Percentiles rank a stretch among this genome's conserved stretches.
Conservation (phyloP, 1,284 basidiomycete species). For the Taiwanofungus camphoratus region DNA sequence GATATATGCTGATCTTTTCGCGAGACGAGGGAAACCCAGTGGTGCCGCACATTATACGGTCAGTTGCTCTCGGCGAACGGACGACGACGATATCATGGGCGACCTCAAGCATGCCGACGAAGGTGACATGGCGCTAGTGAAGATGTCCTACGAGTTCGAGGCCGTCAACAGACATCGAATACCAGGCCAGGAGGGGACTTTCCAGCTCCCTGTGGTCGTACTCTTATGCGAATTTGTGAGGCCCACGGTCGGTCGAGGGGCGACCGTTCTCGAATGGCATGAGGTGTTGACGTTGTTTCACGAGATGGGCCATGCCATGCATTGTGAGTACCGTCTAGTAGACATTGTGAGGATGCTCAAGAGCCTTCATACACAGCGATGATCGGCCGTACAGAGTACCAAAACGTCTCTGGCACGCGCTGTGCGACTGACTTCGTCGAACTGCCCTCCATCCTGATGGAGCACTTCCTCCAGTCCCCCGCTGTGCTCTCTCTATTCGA, state of each 20-base stretch:
- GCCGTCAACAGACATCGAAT: constrained; percentile 49
- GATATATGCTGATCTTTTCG: constrained; percentile 93
- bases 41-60: constrained; percentile 98
- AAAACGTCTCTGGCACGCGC: constrained; percentile 97
- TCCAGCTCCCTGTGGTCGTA: constrained; percentile 90
- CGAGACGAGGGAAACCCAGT: constrained; percentile 78
- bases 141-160: constrained; percentile 56
- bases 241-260: constrained; percentile 55
- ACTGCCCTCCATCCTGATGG: constrained; percentile 97
- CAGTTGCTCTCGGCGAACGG: constrained; percentile 86
- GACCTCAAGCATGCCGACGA: constrained; percentile 51
- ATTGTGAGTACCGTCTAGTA: constrained; percentile 87
- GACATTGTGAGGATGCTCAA: too few relatives aligned
- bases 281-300: constrained; percentile 96
- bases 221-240: constrained; percentile 85
- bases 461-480: constrained; percentile 88
- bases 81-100: constrained; percentile 77
- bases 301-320: constrained; percentile 99
- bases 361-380: too few relatives aligned
- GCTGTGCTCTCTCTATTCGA: constrained; percentile 79
- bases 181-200: constrained; percentile 61
- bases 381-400: constrained; percentile 96
- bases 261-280: constrained; percentile 84
- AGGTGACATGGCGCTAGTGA: constrained; percentile 26
- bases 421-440: constrained; percentile 99